Base-by-base conservation (phyloP, 2,329 filamentous ascomycete genomes). In the Pyrenochaeta sp. region DNA sequence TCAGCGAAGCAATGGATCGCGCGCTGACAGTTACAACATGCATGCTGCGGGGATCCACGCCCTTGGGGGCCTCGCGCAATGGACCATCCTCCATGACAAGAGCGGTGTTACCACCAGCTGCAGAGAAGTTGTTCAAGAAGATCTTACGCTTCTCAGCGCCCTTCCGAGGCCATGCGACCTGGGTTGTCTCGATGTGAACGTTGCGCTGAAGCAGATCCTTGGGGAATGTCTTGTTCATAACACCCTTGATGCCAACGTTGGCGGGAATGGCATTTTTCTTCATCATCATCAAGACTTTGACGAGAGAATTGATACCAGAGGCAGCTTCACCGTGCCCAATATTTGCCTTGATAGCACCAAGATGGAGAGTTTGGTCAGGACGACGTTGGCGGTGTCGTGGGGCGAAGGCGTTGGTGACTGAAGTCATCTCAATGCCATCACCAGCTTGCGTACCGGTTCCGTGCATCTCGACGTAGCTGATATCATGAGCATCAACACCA, bases 401-500 rank as follows among this genome's bases (percentile, higher is more conserved):
- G 30, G 82, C 83, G 55, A 87, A 87, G 14, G 81, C 76, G 35
- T 81, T 77, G 15, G 85, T 83, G 35, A 95, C 87, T 0, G 87
- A 90, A 1, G 83, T 77, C 86, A 93, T 92, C 68, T 96, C 91
- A 3, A 84, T 87, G 6, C 84, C 85, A 62, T 96, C 90, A 48
- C 89, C 90, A 21, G 88, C 89, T 68, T 94, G 89, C 0, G 89
- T 96, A 21, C 90, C 90, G 3, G 90, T 96, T 10, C 89, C 90
- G 68, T 96, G 90, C 85, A 94, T 90, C 72, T 95, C 90, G 7
- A 96, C 85, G 61, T 93, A 95, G 69, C 85, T 85, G 35, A 96
- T 81, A 51, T 92, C 87, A 36, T 84, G 80, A 2, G 89, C 87
- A 60, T 92, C 85, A 15, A 94, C 80, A 45, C 87, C 86, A 28